Evolutionary conservation across 768 basidiomycete species (phyloP).

Genomic region (Trametes cubensis): DNA sequence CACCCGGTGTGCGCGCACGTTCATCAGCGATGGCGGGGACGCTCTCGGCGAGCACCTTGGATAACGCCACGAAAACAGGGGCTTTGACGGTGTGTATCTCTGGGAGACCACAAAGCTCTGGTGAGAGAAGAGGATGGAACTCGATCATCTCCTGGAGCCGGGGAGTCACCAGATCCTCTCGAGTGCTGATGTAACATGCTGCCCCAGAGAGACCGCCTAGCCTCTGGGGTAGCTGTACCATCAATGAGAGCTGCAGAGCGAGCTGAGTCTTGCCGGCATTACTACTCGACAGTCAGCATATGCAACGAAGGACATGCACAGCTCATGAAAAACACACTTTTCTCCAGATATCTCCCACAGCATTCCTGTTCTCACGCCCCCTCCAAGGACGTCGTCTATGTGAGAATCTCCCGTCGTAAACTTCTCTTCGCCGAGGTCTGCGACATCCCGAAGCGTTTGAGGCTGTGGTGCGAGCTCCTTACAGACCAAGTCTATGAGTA

Average conservation of each 20-base stretch:
- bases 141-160: conserved; percentile 70
- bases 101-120: conserved; percentile 48
- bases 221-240: conserved; percentile 67
- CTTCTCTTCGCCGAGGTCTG: conserved; percentile 43
- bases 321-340: conserved; percentile 65
- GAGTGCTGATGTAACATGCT: conserved; percentile 78
- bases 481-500: conserved; percentile 55
- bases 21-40: conserved; percentile 55
- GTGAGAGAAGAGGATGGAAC: conserved; percentile 49
- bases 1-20: conserved; percentile 32
- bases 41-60: conserved; percentile 54
- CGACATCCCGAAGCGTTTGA: conserved; percentile 44
- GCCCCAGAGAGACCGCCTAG: conserved; percentile 66
- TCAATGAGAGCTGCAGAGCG: conserved; percentile 79
- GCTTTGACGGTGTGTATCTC: conserved; percentile 65
- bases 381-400: conserved; percentile 73
- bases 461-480: conserved; percentile 44
- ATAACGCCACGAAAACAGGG: conserved; percentile 55
- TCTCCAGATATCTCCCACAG: conserved; percentile 90
- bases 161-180: conserved; percentile 64
- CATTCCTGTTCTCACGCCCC: conserved; percentile 78
- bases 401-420: conserved; percentile 75
- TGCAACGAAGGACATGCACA: not conserved
- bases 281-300: conserved; percentile 43
- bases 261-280: conserved; percentile 95